Conservation (phyloP, 768 basidiomycete species). For the Mycena venus region DNA sequence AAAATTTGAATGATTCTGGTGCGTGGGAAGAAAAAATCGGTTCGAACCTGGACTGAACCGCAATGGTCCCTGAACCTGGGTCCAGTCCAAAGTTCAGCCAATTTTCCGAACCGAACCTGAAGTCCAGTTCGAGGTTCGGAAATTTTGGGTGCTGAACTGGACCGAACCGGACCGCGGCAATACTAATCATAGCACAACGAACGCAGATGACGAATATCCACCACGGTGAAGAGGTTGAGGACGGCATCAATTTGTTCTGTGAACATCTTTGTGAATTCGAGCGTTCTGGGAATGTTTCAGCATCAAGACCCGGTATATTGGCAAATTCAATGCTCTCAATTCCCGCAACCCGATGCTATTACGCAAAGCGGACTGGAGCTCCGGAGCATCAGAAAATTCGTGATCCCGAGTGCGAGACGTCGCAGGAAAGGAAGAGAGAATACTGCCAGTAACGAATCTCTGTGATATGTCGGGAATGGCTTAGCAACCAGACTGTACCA, state of each 20-base stretch:
- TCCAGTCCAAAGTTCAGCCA: too few relatives aligned
- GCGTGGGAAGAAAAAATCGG: too few relatives aligned
- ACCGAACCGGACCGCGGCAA: too few relatives aligned
- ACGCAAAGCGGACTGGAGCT: background rate
- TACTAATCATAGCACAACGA: background rate
- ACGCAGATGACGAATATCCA: background rate
- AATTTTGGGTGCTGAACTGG: too few relatives aligned
- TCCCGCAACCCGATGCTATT: background rate
- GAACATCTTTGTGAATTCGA: background rate
- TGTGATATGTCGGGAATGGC: background rate
- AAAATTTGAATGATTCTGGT: too few relatives aligned
- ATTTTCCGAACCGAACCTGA: too few relatives aligned
- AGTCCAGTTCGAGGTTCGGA: too few relatives aligned
- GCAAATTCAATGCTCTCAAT: background rate
- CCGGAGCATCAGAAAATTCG: background rate
- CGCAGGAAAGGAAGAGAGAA: background rate
- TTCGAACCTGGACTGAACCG: too few relatives aligned
- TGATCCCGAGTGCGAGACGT: background rate
- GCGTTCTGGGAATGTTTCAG: background rate
- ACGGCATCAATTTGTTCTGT: background rate
- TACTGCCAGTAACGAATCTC: background rate
- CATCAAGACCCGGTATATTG: background rate
- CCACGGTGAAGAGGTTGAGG: background rate
- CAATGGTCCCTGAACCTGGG: too few relatives aligned
- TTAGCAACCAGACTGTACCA: too few relatives aligned